Evolutionary conservation across 352 stramenopile genomes (phyloP).

Genomic region (Globisporangium parvum): DNA sequence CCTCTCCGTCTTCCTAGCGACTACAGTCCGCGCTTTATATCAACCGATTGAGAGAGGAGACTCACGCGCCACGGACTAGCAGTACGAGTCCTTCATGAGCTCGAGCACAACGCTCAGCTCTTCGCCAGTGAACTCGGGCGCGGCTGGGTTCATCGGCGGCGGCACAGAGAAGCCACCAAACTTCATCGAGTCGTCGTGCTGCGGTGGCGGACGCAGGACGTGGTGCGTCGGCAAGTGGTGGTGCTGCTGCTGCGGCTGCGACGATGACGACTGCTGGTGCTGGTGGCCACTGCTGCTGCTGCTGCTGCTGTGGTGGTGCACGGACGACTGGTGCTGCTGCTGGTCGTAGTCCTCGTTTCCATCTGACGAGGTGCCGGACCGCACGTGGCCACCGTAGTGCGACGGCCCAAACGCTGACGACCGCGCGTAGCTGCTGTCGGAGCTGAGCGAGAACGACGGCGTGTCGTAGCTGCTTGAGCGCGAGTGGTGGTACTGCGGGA

Average conservation of each 20-base stretch:
- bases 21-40: background rate
- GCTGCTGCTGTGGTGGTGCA: too few species aligned
- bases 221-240: conserved; percentile 26
- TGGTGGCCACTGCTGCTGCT: conserved; percentile 20
- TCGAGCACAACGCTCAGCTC: conserved; percentile 74
- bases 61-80: conserved; percentile 1
- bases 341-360: conserved; percentile 31
- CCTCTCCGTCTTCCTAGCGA: too few species aligned
- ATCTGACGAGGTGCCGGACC: conserved; percentile 20
- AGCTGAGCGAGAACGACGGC: conserved; percentile 20
- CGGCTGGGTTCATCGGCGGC: conserved; percentile 58
- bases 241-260: conserved; percentile 21
- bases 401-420: conserved; percentile 14
- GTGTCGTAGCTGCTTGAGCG: conserved; percentile 13
- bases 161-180: conserved; percentile 43
- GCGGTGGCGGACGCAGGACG: conserved; percentile 52
- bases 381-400: conserved; percentile 17
- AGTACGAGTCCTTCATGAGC: conserved; percentile 78
- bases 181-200: conserved; percentile 40
- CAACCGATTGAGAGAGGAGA: background rate
- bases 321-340: conserved; percentile 30
- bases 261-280: background rate
- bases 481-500: conserved; percentile 15
- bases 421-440: conserved; percentile 19
- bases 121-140: conserved; percentile 67